Conservation (phyloP, 2,329 filamentous ascomycete species). For the Botrytis porri region DNA sequence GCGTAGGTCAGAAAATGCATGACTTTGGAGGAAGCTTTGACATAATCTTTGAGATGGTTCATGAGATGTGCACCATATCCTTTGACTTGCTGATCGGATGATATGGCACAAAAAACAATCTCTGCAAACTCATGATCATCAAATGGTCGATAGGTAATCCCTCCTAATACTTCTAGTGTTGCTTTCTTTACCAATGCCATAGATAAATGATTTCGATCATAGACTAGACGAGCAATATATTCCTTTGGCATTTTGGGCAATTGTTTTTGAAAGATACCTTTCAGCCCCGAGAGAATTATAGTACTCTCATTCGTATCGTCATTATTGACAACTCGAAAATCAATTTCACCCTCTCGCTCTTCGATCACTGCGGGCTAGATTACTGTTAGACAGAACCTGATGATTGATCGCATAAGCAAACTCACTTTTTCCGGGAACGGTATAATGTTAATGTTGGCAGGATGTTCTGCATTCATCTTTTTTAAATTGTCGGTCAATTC, state of each 20-base stretch:
- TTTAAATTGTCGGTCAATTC: slow-evolving; percentile 45
- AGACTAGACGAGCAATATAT: slow-evolving; percentile 95
- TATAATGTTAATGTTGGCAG: slow-evolving; percentile 63
- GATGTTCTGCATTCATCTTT: slow-evolving; percentile 46
- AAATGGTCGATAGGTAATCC: slow-evolving; percentile 95
- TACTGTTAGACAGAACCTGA: slow-evolving; percentile 3
- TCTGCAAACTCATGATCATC: slow-evolving; percentile 90
- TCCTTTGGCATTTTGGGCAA: slow-evolving; percentile 99
- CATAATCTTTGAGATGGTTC: slow-evolving; percentile 97
- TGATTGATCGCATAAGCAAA: not conserved
- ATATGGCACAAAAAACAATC: slow-evolving; percentile 98
- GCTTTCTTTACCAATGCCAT: slow-evolving; percentile 93
- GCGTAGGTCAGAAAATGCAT: slow-evolving; percentile 99
- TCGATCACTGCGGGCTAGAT: slow-evolving; percentile 80
- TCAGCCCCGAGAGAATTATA: slow-evolving; percentile 91
- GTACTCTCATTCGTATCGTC: slow-evolving; percentile 83
- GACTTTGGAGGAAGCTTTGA: slow-evolving; percentile 92
- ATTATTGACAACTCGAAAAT: slow-evolving; percentile 98
- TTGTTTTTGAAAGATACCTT: slow-evolving; percentile 98
- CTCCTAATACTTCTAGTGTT: slow-evolving; percentile 90
- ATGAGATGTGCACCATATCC: slow-evolving; percentile 97
- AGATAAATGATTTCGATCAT: slow-evolving; percentile 92
- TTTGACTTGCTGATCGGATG: slow-evolving; percentile 96
- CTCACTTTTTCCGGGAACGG: slow-evolving; percentile 85
- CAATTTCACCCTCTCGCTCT: slow-evolving; percentile 89